A percentile compares a stretch with the other conserved stretches of the same genome.
Conservation (phyloP, 2,329 filamentous ascomycete genomes). For the Mariannaea elegans region DNA sequence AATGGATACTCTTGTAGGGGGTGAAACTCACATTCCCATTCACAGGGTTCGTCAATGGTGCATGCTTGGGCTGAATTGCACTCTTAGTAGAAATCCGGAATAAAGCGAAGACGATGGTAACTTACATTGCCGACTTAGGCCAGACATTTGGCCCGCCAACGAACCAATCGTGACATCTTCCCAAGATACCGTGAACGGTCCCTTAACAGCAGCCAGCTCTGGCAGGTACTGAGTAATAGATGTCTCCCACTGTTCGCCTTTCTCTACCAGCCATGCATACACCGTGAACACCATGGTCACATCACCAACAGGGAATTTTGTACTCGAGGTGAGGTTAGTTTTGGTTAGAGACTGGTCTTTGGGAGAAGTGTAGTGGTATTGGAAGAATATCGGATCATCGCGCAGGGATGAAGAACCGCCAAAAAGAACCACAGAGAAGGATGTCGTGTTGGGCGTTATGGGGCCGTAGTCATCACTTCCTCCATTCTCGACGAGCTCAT, state of each 20-base stretch:
- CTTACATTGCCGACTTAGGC: slow-evolving; percentile 33
- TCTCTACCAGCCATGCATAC: slow-evolving; percentile 44
- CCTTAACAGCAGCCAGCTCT: slow-evolving; percentile 26
- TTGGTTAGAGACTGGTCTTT: slow-evolving; percentile 16
- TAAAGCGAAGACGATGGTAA: accelerated
- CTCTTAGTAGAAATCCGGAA: not conserved
- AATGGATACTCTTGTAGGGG: accelerated
- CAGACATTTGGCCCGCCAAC: slow-evolving; percentile 33
- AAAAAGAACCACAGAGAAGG: slow-evolving; percentile 31
- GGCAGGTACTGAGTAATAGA: slow-evolving; percentile 43
- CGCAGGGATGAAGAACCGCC: slow-evolving; percentile 18
- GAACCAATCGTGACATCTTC: slow-evolving; percentile 30
- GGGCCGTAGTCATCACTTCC: slow-evolving; percentile 29
- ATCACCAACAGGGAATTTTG: slow-evolving; percentile 41
- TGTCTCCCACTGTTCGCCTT: slow-evolving; percentile 40
- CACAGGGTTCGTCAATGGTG: slow-evolving; percentile 11
- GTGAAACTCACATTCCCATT: slow-evolving; percentile 17
- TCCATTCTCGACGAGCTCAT: slow-evolving; percentile 22
- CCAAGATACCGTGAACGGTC: slow-evolving; percentile 9
- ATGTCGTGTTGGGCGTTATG: slow-evolving; percentile 29
- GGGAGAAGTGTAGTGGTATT: slow-evolving; percentile 34
- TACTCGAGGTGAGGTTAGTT: slow-evolving; percentile 30
- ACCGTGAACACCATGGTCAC: slow-evolving; percentile 46
- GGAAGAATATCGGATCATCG: slow-evolving; percentile 26
- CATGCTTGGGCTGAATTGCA: slow-evolving; percentile 20